These are phyloP conservation scores for Cyclaneusma minus DNA, from an alignment of 2,329 filamentous ascomycete genomes.

Conservation along the genomic window DNA sequence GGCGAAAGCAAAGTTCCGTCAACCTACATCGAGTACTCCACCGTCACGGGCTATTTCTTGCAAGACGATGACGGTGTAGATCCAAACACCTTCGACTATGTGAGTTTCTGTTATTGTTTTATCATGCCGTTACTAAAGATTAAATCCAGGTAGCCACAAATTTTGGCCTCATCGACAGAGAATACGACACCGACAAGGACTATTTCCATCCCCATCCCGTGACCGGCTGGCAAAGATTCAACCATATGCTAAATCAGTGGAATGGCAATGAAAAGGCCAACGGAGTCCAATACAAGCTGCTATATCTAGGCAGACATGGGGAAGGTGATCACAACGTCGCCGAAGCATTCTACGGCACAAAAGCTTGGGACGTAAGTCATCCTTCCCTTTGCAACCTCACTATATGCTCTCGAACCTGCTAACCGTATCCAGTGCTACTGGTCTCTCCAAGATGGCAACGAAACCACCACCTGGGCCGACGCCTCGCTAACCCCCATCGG, in stretches of 20 bases:
- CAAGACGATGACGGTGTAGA: slow-evolving; percentile 45
- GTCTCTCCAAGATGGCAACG: slow-evolving; percentile 47
- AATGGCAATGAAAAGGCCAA: slow-evolving; percentile 27
- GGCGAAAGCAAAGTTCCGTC: too few relatives aligned
- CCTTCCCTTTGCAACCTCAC: not conserved
- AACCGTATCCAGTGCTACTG: slow-evolving; percentile 39
- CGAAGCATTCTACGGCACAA: slow-evolving; percentile 50
- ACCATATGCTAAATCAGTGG: slow-evolving; percentile 36
- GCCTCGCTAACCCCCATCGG: slow-evolving; percentile 44
- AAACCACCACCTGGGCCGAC: slow-evolving; percentile 46
- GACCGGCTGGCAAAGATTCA: slow-evolving; percentile 52
- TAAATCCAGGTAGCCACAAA: slow-evolving; percentile 35
- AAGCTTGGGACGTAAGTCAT: slow-evolving; percentile 46
- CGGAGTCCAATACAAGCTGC: slow-evolving; percentile 43
- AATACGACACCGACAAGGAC: slow-evolving; percentile 38
- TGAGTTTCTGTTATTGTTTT: slow-evolving; percentile 19
- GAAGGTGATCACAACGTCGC: slow-evolving; percentile 50
- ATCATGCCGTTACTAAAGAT: slow-evolving; percentile 3
- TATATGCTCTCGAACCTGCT: slow-evolving; percentile 6
- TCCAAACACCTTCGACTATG: slow-evolving; percentile 46
- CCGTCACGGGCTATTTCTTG: slow-evolving; percentile 45
- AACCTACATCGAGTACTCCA: slow-evolving; percentile 42
- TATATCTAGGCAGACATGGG: slow-evolving; percentile 56
- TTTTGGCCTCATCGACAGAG: slow-evolving; percentile 49
- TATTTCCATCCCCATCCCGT: slow-evolving; percentile 23